Evolutionary conservation across 768 basidiomycete genomes (phyloP).

Genomic region (Candolleomyces aberdarensis): DNA sequence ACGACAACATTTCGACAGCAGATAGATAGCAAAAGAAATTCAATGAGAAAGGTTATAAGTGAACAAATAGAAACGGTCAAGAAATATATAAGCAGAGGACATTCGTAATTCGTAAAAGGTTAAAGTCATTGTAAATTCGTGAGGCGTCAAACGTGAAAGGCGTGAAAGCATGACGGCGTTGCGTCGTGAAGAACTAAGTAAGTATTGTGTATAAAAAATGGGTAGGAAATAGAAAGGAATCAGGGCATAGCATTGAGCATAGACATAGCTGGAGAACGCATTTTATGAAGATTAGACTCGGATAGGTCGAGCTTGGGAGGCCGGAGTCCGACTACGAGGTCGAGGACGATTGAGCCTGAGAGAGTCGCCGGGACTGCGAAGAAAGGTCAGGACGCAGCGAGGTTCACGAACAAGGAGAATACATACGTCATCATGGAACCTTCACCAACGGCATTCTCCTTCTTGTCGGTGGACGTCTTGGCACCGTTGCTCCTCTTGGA

Average conservation of each 20-base stretch:
- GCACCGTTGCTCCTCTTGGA: slow-evolving; percentile 54
- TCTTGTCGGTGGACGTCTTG: slow-evolving; percentile 44
- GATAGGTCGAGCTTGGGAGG: slow-evolving; percentile 34
- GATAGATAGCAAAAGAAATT: neutral
- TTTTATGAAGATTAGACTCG: slow-evolving; percentile 24
- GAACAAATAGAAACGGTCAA: neutral
- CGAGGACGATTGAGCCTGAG: slow-evolving; percentile 49
- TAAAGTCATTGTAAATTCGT: neutral
- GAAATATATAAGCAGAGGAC: neutral
- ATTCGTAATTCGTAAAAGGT: neutral
- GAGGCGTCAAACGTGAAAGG: neutral
- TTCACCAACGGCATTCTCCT: slow-evolving; percentile 46
- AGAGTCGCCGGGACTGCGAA: slow-evolving; percentile 41
- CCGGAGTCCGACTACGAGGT: slow-evolving; percentile 47
- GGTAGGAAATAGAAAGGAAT: neutral
- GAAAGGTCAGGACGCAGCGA: slow-evolving; percentile 4
- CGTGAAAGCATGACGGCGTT: neutral
- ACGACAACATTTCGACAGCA: slow-evolving; percentile 1
- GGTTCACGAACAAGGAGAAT: neutral
- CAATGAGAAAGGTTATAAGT: neutral
- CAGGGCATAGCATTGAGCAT: slow-evolving; percentile 3
- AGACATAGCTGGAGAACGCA: neutral
- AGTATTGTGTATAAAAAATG: neutral
- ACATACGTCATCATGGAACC: slow-evolving; percentile 57
- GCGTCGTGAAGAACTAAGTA: neutral